Evolutionary conservation across 2,329 filamentous ascomycete genomes (phyloP), one percentile per base, ranked within the genome.

Genomic region (Clarireedia homoeocarpa): DNA sequence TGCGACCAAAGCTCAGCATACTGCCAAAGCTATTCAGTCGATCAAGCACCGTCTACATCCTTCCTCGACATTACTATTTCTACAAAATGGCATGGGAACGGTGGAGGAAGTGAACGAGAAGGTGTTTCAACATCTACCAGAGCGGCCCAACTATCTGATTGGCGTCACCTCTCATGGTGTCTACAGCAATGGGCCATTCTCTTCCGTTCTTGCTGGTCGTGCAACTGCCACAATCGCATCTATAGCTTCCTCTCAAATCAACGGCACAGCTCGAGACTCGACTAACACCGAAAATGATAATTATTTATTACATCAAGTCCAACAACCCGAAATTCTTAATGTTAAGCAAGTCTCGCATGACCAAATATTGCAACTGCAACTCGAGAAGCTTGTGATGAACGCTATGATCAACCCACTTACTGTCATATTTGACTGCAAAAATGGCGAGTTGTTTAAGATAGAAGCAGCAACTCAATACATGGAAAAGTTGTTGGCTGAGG

Each of bases 381-480:
- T 96, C 3, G 89, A 95, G 66, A 96, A 96, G 70, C 76, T 96
- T 1, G 86, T 88, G 1, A 76, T 91, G 51, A 96, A 95, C 67
- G 78, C 82, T 38, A 75, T 91, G 34, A 82, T 96, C 65, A 95
- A 96, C 67, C 89, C 92, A 0, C 73, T 96, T n/a, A 94, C 89
- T 0, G 86, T 85, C 0, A 72, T 96, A 9, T 75, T 94, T 55
- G 79, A 87, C 53, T 86, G 85, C 67, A 82, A 82, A 59, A 96
- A 96, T 63, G 90, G 91, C n/a, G 77, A 78, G 5, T 70, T 96
- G 0, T 82, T 95, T 15, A 77, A 78, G 60, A 81, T 83, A 59
- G 71, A 75, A 14, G 67, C 88, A 15, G 77, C 38, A n/a, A 44
- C 24, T 20, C 6, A 10, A 12, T 27, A n/a, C 14, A 34, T 26